A percentile compares a stretch with the other conserved stretches of the same genome.
Conservation (phyloP, 1,284 basidiomycete genomes). For the Trichosporon coremiiforme region DNA sequence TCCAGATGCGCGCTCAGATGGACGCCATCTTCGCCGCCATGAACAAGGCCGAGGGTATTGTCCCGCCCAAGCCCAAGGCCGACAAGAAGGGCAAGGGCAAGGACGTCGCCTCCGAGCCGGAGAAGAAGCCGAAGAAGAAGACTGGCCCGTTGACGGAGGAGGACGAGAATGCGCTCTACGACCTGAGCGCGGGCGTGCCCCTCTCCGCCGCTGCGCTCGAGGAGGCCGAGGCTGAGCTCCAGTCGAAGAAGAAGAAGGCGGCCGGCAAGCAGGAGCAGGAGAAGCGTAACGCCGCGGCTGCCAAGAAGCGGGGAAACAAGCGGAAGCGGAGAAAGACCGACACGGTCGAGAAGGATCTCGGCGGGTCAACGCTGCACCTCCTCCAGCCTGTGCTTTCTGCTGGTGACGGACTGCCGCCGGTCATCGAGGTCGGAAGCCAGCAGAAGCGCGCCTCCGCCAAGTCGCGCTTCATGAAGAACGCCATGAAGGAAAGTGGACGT, state of each 20-base stretch:
- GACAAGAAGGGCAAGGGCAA: constrained; percentile 5
- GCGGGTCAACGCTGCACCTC: constrained; percentile 34
- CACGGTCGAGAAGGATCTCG: constrained; percentile 19
- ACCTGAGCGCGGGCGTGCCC: constrained; percentile 27
- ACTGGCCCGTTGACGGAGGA: background rate
- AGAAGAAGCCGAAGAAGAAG: constrained; percentile 13
- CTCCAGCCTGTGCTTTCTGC: constrained; percentile 31
- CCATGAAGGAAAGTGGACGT: constrained; percentile 44
- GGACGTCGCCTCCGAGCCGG: too few relatives aligned
- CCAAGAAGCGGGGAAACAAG: constrained; percentile 23
- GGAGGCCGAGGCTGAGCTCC: constrained; percentile 25
- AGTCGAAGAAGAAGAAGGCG: constrained; percentile 3
- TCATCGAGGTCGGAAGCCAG: constrained; percentile 29
- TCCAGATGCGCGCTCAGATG: constrained; percentile 38
- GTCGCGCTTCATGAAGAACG: constrained; percentile 38
- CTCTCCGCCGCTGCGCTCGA: constrained; percentile 26
- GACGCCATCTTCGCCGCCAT: constrained; percentile 45
- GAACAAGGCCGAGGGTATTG: constrained; percentile 40
- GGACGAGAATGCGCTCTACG: constrained; percentile 24
- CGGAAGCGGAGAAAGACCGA: constrained; percentile 27
- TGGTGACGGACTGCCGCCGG: constrained; percentile 35
- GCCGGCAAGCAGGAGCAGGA: background rate
- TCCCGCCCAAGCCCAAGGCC: constrained; percentile 26
- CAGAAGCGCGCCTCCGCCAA: constrained; percentile 22
- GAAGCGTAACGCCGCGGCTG: constrained; percentile 16